A percentile compares a stretch with the other conserved stretches of the same genome.
Evolutionary conservation across 2,329 filamentous ascomycete species (phyloP).

Genomic region (Magnaporthiopsis incrustans): DNA sequence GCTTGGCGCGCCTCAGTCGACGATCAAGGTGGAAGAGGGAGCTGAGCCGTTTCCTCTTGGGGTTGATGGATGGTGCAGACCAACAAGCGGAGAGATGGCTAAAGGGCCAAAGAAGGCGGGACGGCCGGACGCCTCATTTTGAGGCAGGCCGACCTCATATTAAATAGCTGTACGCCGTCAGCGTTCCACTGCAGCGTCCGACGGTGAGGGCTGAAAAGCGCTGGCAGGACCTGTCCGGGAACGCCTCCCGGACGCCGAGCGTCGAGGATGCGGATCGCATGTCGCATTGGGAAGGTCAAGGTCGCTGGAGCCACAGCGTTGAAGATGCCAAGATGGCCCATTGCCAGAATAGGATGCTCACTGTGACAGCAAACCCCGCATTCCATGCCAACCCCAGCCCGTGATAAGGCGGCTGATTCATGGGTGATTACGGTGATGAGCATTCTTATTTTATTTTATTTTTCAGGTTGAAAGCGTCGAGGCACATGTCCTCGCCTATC

Average conservation of each 20-base stretch:
- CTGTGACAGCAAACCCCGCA: neutral
- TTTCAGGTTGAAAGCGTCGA: too few species aligned
- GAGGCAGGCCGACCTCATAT: neutral
- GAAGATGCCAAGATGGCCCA: neutral
- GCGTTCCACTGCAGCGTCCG: neutral
- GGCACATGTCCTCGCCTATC: too few species aligned
- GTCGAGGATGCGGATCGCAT: neutral
- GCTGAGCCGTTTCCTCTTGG: neutral
- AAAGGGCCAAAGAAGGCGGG: neutral
- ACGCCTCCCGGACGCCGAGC: neutral
- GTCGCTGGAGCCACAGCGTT: neutral
- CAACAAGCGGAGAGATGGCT: neutral
- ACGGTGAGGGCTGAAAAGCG: neutral
- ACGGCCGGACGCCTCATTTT: neutral
- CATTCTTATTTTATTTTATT: too few species aligned
- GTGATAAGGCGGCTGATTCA: neutral
- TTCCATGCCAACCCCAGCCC: neutral
- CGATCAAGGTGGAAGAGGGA: neutral
- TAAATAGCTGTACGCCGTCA: neutral
- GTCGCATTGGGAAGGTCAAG: neutral
- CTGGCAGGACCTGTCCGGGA: neutral
- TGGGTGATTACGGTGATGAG: neutral
- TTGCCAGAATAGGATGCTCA: neutral
- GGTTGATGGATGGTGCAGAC: neutral
- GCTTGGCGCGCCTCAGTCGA: neutral